phyloP scores from a whole-genome alignment of 2,329 filamentous ascomycete genomes.

The Bimuria novae-zelandiae region DNA sequence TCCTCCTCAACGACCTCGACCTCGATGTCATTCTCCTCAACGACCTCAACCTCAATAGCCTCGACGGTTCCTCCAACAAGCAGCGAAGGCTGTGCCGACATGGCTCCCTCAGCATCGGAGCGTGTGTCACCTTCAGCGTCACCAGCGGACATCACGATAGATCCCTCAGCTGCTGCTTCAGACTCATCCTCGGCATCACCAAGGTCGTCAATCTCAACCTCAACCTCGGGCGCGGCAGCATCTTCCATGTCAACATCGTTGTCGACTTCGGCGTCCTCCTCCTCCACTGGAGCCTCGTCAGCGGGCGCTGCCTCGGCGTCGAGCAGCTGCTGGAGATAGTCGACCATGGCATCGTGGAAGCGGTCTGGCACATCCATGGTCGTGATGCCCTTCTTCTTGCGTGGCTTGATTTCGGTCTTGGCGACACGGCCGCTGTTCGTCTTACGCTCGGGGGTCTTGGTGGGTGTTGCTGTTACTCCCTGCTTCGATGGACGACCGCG shows the following conservation, averaged over 20 bases:
- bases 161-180: background rate
- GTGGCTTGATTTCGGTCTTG: slow-evolving; percentile 19
- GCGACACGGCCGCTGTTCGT: slow-evolving; percentile 16
- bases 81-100: too few species aligned
- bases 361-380: slow-evolving; percentile 33
- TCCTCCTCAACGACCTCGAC: background rate
- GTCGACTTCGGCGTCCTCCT: background rate
- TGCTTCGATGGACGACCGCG: slow-evolving; percentile 25
- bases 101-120: too few species aligned
- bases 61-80: too few species aligned
- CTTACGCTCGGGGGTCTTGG: slow-evolving; percentile 12
- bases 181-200: background rate
- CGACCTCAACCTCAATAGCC: too few species aligned
- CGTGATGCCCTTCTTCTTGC: slow-evolving; percentile 34
- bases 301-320: background rate
- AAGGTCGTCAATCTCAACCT: background rate
- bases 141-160: too few species aligned
- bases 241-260: background rate
- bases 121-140: too few species aligned
- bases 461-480: slow-evolving; percentile 2
- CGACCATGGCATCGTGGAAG: slow-evolving; percentile 23
- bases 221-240: background rate
- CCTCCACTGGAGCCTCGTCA: background rate
- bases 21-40: background rate
- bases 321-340: slow-evolving; percentile 18